Percentiles rank a stretch among this genome's conserved stretches.
phyloP scores from a whole-genome alignment of 768 basidiomycete genomes.

The Rhodotorula taiwanensis region DNA sequence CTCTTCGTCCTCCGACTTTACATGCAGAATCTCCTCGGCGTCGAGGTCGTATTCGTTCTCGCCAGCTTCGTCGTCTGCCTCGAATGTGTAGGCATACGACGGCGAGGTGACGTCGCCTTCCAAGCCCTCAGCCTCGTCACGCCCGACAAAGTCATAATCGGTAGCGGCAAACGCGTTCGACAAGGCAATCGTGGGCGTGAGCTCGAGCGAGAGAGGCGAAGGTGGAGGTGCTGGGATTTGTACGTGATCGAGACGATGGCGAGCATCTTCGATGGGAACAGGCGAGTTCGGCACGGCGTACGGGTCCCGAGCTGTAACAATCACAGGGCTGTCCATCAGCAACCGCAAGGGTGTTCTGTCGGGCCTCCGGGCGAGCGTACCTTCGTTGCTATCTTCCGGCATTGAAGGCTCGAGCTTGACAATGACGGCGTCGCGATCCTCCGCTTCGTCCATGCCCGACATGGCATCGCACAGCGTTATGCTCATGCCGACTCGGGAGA shows the following conservation, averaged over 20 bases:
- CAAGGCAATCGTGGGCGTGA: slow-evolving; percentile 19
- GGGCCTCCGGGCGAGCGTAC: background rate
- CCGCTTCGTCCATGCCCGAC: background rate
- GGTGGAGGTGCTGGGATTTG: slow-evolving; percentile 18
- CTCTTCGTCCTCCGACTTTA: slow-evolving; percentile 11
- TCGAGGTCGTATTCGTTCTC: slow-evolving; percentile 25
- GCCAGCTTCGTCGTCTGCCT: slow-evolving; percentile 25
- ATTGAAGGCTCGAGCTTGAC: background rate
- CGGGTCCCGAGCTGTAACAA: too few species aligned
- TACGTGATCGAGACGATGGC: background rate
- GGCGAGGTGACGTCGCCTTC: slow-evolving; percentile 6
- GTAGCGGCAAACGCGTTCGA: slow-evolving; percentile 9
- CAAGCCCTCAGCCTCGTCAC: slow-evolving; percentile 18
- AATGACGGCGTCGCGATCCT: slow-evolving; percentile 7
- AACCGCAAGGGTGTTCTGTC: too few species aligned
- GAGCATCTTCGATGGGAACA: too few species aligned
- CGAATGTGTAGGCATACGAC: background rate
- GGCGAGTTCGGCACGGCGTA: too few species aligned
- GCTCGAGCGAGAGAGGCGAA: slow-evolving; percentile 31
- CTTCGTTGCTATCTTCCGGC: background rate
- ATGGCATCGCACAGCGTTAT: slow-evolving; percentile 30
- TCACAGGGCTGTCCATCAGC: too few species aligned
- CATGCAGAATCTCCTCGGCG: slow-evolving; percentile 14
- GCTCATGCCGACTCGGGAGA: slow-evolving; percentile 32
- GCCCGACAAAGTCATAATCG: slow-evolving; percentile 34